A percentile compares a stretch with the other conserved stretches of the same genome.
These are phyloP conservation scores for Corynespora cassiicola DNA, from an alignment of 2,329 filamentous ascomycete genomes.

Conservation along the genomic window DNA sequence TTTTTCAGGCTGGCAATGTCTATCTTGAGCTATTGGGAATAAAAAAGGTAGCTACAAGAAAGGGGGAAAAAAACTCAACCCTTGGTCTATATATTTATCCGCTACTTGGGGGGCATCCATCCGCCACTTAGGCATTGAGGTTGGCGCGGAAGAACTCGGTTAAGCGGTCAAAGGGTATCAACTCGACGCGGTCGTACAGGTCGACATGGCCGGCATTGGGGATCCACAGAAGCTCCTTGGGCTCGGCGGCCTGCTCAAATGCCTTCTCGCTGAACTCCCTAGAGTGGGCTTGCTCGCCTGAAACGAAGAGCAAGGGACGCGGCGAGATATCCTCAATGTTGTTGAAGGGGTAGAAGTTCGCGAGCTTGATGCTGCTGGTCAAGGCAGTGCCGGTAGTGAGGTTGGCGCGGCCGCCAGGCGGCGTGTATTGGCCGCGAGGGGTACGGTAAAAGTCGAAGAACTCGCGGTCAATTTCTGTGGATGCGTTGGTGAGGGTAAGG, in stretches of 20 bases:
- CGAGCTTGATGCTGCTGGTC: constrained; percentile 33
- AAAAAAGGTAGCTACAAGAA: no score
- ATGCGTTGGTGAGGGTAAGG: constrained; percentile 15
- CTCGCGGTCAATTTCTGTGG: constrained; percentile 22
- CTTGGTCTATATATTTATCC: no score
- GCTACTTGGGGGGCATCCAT: no score
- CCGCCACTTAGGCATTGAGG: no score
- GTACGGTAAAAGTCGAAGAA: constrained; percentile 40
- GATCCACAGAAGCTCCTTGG: constrained; percentile 44
- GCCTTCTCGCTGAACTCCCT: constrained; percentile 30
- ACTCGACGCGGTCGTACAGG: constrained; percentile 43
- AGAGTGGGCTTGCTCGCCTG: constrained; percentile 30
- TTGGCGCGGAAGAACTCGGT: constrained; percentile 31
- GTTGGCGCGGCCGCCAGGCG: constrained; percentile 17
- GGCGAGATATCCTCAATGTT: constrained; percentile 34
- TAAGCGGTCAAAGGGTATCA: constrained; percentile 42
- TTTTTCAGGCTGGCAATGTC: no score
- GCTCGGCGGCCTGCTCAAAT: constrained; percentile 29
- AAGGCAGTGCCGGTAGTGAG: constrained; percentile 38
- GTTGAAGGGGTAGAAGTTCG: constrained; percentile 35
- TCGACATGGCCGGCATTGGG: constrained; percentile 42
- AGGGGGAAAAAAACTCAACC: no score
- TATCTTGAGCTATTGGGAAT: no score
- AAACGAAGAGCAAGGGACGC: constrained; percentile 28
- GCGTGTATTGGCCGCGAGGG: constrained; percentile 27